Evolutionary conservation across 257 asterid species (phyloP).

Genomic region (Vinca minor): DNA sequence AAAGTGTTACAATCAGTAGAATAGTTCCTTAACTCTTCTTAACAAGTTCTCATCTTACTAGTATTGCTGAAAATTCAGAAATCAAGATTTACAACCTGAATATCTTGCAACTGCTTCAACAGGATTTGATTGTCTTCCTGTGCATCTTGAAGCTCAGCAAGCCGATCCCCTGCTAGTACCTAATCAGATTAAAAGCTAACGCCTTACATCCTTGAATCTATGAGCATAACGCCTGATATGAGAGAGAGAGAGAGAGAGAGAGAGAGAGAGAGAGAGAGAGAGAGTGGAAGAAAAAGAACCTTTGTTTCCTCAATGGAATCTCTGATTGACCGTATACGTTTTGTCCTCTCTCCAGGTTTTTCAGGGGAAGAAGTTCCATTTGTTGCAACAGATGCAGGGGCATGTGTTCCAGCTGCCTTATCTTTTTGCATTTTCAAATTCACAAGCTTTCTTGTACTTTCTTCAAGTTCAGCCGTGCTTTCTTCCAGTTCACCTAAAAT

Average conservation of each 20-base stretch:
- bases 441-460: conserved; percentile 79
- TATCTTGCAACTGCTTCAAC: conserved; percentile 88
- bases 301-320: conserved; percentile 72
- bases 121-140: conserved; percentile 63
- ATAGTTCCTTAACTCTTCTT: not conserved
- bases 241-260: too few relatives aligned
- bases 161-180: conserved; percentile 83
- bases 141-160: conserved; percentile 80
- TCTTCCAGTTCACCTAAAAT: conserved; percentile 83
- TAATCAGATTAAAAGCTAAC: conserved; percentile 27
- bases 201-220: conserved; percentile 5
- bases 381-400: conserved; percentile 45
- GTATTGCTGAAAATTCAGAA: not conserved
- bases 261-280: too few relatives aligned
- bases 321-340: conserved; percentile 58
- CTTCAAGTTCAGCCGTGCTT: conserved; percentile 83
- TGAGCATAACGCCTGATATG: conserved; percentile 1
- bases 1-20: not conserved
- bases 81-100: conserved; percentile 49
- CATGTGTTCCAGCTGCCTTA: conserved; percentile 52
- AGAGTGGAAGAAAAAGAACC: conserved; percentile 35
- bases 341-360: conserved; percentile 60
- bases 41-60: not conserved
- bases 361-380: conserved; percentile 81
- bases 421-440: conserved; percentile 82